phyloP scores from a whole-genome alignment of 345 rosid genomes.

The Rhodamnia argentea region DNA sequence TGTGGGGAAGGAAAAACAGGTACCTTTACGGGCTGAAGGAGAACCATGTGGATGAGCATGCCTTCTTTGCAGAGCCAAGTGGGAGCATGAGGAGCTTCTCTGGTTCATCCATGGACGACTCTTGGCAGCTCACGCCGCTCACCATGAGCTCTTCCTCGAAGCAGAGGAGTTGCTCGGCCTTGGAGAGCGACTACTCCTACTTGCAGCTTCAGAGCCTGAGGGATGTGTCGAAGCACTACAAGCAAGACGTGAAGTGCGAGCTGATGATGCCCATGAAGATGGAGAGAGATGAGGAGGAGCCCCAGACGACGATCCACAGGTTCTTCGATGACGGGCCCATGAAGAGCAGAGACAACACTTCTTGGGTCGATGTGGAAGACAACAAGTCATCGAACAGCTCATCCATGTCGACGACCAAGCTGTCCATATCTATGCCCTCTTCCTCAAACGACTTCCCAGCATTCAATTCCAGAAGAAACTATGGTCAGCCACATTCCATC shows the following conservation, averaged over 20 bases:
- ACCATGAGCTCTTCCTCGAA: constrained; percentile 39
- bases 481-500: constrained; percentile 13
- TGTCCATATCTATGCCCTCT: constrained; percentile 64
- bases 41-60: constrained; percentile 2
- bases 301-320: constrained; percentile 62
- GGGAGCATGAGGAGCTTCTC: constrained; percentile 3
- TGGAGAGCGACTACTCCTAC: constrained; percentile 35
- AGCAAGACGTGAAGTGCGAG: background rate
- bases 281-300: constrained; percentile 33
- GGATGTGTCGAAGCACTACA: constrained; percentile 18
- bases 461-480: constrained; percentile 31
- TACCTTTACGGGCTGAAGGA: constrained; percentile 15
- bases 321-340: constrained; percentile 92
- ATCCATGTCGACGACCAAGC: constrained; percentile 36
- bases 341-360: constrained; percentile 22
- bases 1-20: constrained; percentile 28
- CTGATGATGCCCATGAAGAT: constrained; percentile 14
- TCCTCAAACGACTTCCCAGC: constrained; percentile 44
- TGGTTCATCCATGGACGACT: constrained; percentile 44
- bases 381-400: constrained; percentile 43
- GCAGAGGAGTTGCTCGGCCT: background rate
- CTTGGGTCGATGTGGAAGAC: constrained; percentile 45
- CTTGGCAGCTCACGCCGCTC: constrained; percentile 58
- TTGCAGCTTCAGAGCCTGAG: constrained; percentile 47
- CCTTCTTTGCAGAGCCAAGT: constrained; percentile 3